Evolutionary conservation across 2,329 filamentous ascomycete species (phyloP), one percentile per base, ranked within the genome.

Genomic region (Onygena corvina): DNA sequence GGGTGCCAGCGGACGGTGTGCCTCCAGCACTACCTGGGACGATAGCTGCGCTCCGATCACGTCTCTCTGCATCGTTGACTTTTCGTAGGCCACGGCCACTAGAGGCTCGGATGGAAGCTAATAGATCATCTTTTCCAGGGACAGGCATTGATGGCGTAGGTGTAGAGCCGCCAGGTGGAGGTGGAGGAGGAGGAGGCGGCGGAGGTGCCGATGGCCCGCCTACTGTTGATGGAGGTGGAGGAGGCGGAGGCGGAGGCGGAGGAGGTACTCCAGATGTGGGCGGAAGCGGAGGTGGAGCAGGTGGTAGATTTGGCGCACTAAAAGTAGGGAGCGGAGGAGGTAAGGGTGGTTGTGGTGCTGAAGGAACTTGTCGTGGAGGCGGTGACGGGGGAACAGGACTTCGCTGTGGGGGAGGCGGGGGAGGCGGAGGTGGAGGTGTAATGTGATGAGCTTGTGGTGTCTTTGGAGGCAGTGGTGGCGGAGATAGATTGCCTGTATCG

Each of bases 1-100:
- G 63, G 36, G 74, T 64, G 20, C 75, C 75, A 40, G 76, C 68
- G 6, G 77, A 56, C 84, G 70, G 61, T 86, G 68, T 49, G 79
- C 83, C 54, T 72, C 71, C 57, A 76, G 81, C 52, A 67, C 66
- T 42, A 61, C 71, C 60, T 48, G 67, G 70, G 23, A 73, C 67
- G 45, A 60, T 49, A 6, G 71, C 71, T 34, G 57, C 61, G 53
- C 69, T 72, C 51, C 71, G 63, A 55, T 74, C 71, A 50, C 63
- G 64, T 58, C 70, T 74, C 9, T 73, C 71, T 1, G 60, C 56
- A 21, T 67, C 69, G 40, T 60, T 66, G 50, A 74, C 71, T 54
- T 69, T 73, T 38, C 68, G 66, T 25, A 74, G 58, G 2, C 67
- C 69, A 27, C 66, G 61, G 67, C 80, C 68, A 73, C 80, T 68